Percentiles rank a stretch among this genome's conserved stretches.
These are phyloP conservation scores for Kwoniella mangroviensis DNA, from an alignment of 768 basidiomycete species.

Conservation along the genomic window DNA sequence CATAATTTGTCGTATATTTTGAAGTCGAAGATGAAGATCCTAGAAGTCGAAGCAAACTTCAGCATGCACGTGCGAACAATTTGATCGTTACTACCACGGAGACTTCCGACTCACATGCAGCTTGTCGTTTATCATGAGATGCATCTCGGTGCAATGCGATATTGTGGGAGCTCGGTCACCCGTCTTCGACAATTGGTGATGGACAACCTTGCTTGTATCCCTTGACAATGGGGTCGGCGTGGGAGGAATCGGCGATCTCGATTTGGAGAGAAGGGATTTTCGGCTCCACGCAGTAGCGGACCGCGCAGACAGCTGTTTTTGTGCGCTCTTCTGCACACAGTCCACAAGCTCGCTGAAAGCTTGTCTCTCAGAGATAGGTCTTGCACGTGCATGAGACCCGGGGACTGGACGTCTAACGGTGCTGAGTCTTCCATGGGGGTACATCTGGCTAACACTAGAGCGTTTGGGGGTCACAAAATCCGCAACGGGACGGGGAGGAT, in stretches of 20 bases:
- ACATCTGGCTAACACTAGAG: background rate
- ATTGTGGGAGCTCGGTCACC: background rate
- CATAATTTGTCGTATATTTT: no score
- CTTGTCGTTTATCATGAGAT: background rate
- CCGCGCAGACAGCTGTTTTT: slow-evolving; percentile 10
- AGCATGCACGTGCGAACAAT: no score
- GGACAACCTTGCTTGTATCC: background rate
- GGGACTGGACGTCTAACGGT: slow-evolving; percentile 5
- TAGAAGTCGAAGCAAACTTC: no score
- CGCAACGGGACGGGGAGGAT: background rate
- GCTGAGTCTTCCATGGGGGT: background rate
- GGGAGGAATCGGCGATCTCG: background rate
- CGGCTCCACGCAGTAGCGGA: background rate
- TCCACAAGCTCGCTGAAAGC: slow-evolving; percentile 21
- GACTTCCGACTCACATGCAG: background rate
- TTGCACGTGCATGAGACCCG: slow-evolving; percentile 16
- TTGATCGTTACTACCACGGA: no score
- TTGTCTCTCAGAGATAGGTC: slow-evolving; percentile 18
- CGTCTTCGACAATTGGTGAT: background rate
- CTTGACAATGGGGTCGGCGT: slow-evolving; percentile 17
- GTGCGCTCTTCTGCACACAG: slow-evolving; percentile 21
- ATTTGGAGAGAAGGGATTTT: background rate
- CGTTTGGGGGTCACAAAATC: slow-evolving; percentile 22
- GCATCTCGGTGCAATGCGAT: background rate
- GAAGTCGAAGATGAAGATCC: no score